phyloP scores from a whole-genome alignment of 1,139 yeast genomes.

The Taphrina deformans region DNA sequence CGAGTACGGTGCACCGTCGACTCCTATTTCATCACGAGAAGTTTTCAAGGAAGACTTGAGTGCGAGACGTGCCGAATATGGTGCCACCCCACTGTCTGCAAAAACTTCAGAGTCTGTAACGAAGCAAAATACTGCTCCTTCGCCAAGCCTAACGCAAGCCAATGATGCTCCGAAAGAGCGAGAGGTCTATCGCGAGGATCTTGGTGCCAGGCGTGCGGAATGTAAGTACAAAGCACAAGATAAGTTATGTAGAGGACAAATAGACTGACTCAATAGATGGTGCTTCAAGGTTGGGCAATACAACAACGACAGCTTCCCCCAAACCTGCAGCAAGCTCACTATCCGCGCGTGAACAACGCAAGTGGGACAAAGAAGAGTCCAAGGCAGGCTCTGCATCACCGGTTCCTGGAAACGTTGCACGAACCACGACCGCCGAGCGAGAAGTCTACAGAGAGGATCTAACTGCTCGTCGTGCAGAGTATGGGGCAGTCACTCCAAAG shows the following conservation, averaged over 20 bases:
- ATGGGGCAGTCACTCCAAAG: conserved; percentile 29
- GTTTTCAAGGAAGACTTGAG: conserved; percentile 24
- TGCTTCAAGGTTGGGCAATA: not conserved
- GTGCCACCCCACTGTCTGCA: not conserved
- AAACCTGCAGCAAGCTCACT: not conserved
- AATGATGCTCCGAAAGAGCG: not conserved
- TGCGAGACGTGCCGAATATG: conserved; percentile 27
- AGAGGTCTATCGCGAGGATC: conserved; percentile 26
- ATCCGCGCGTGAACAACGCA: conserved; percentile 18
- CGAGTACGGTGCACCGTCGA: conserved; percentile 21
- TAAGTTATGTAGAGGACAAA: not conserved
- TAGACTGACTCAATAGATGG: conserved; percentile 3
- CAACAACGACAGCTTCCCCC: not conserved
- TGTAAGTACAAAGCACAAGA: not conserved
- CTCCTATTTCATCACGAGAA: conserved; percentile 13
- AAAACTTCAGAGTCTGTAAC: not conserved
- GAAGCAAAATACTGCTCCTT: not conserved
- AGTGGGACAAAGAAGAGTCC: conserved; percentile 5
- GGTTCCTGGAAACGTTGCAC: not conserved
- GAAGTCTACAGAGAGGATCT: conserved; percentile 26
- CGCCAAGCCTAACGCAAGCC: not conserved
- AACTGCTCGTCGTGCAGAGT: conserved; percentile 28
- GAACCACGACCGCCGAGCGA: not conserved
- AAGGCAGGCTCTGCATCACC: not conserved
- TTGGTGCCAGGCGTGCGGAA: conserved; percentile 22